These are phyloP conservation scores for Metschnikowia similis DNA, from an alignment of 805 yeast genomes.

Conservation along the genomic window DNA sequence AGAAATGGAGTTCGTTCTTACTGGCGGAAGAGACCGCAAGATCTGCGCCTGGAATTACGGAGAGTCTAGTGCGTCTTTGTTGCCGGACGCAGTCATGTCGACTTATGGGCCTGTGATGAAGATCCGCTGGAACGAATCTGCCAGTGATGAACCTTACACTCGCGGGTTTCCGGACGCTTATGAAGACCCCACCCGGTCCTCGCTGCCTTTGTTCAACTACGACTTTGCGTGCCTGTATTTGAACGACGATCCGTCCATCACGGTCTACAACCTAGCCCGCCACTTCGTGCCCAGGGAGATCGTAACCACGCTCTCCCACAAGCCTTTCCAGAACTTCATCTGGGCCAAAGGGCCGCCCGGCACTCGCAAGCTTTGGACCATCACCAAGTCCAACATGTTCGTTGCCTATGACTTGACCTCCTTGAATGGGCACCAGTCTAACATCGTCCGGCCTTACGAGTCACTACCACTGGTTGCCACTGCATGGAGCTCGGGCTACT, in stretches of 20 bases:
- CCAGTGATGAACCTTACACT: conserved; percentile 29
- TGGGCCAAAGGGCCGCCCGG: conserved; percentile 31
- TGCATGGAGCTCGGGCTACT: conserved; percentile 54
- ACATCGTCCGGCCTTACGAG: conserved; percentile 39
- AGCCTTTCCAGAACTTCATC: conserved; percentile 39
- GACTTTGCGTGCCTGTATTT: conserved; percentile 71
- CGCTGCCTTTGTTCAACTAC: conserved; percentile 43
- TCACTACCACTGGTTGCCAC: conserved; percentile 48
- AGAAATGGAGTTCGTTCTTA: conserved; percentile 68
- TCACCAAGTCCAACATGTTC: conserved; percentile 38
- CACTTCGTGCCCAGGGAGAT: conserved; percentile 74
- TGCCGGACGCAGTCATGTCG: conserved; percentile 68
- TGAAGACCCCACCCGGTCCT: conserved; percentile 18
- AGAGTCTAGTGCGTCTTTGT: conserved; percentile 20
- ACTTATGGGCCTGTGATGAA: conserved; percentile 78
- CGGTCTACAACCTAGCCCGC: conserved; percentile 66
- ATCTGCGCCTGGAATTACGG: conserved; percentile 67
- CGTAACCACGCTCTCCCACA: conserved; percentile 45
- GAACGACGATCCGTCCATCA: conserved; percentile 66
- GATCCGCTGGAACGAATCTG: conserved; percentile 55
- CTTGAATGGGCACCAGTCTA: conserved; percentile 15
- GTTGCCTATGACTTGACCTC: conserved; percentile 31
- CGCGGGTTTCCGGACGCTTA: conserved; percentile 7
- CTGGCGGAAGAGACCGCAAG: conserved; percentile 91
- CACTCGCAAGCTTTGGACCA: conserved; percentile 33